phyloP scores from a whole-genome alignment of 768 basidiomycete species.

The Trametes cubensis region DNA sequence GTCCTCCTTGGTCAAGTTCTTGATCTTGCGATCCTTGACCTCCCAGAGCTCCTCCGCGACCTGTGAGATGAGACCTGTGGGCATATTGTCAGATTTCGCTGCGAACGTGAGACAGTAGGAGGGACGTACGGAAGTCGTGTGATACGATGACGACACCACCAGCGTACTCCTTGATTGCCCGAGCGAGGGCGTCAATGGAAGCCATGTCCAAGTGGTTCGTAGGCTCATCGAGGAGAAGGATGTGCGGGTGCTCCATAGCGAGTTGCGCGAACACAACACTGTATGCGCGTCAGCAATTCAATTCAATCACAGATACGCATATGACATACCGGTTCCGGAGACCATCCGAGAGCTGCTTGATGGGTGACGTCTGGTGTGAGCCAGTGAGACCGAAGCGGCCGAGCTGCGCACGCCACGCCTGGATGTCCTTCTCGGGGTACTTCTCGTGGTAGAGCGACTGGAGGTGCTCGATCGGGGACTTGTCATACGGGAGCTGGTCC shows the following conservation, averaged over 20 bases:
- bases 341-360: slow-evolving; percentile 94
- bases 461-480: slow-evolving; percentile 92
- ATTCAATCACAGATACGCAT: neutral
- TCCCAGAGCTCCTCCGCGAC: slow-evolving; percentile 99
- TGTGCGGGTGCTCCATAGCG: slow-evolving; percentile 96
- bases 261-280: slow-evolving; percentile 96
- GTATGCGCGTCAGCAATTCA: neutral
- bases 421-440: slow-evolving; percentile 90
- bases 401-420: slow-evolving; percentile 94
- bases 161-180: slow-evolving; percentile 94
- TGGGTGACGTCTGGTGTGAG: slow-evolving; percentile 89
- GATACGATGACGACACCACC: slow-evolving; percentile 99
- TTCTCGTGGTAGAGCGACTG: slow-evolving; percentile 76
- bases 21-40: slow-evolving; percentile 91
- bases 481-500: slow-evolving; percentile 95
- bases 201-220: slow-evolving; percentile 99
- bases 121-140: slow-evolving; percentile 92
- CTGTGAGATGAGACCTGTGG: slow-evolving; percentile 87
- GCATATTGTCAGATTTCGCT: slow-evolving; percentile 11
- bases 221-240: slow-evolving; percentile 90
- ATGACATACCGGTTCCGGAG: slow-evolving; percentile 83
- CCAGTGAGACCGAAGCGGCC: slow-evolving; percentile 96
- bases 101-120: neutral
- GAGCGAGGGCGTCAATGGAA: slow-evolving; percentile 94
- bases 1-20: slow-evolving; percentile 87